These are phyloP conservation scores for Fonsecaea nubica DNA, from an alignment of 2,329 filamentous ascomycete species.

Conservation along the genomic window DNA sequence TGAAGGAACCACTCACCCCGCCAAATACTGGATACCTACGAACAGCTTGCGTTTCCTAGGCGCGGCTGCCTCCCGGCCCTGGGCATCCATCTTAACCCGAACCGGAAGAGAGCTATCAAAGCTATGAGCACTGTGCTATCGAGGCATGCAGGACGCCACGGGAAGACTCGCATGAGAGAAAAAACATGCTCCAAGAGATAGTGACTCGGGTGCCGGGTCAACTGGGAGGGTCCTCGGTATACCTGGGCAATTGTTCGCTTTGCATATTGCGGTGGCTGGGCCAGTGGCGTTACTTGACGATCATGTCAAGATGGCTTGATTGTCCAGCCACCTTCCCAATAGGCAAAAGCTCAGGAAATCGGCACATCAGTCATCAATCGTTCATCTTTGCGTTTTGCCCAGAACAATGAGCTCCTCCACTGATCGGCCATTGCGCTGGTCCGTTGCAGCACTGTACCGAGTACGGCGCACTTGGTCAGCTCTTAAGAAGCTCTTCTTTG, in stretches of 20 bases:
- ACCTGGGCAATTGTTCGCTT: background rate
- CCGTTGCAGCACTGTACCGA: background rate
- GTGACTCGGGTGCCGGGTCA: background rate
- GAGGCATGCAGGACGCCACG: constrained; percentile 3
- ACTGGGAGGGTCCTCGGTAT: background rate
- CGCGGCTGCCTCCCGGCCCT: constrained; percentile 10
- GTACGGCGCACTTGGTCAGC: background rate
- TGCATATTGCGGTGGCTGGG: background rate
- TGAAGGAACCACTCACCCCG: constrained; percentile 12
- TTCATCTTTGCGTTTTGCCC: constrained; percentile 9
- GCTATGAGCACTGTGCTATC: constrained; percentile 1
- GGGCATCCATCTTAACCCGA: background rate
- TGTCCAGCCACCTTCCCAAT: constrained; percentile 6
- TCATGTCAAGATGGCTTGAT: constrained; percentile 9
- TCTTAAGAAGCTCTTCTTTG: constrained; percentile 1
- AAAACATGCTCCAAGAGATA: background rate
- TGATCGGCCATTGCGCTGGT: background rate
- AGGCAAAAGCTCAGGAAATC: constrained; percentile 16
- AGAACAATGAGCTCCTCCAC: background rate
- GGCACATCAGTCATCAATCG: constrained; percentile 23
- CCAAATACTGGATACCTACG: background rate
- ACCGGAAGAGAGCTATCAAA: constrained; percentile 19
- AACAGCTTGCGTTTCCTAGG: constrained; percentile 9
- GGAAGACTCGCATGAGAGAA: background rate
- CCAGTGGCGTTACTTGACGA: constrained; percentile 4